Evolutionary conservation across 345 rosid genomes (phyloP).

Genomic region (thale cress (Arabidopsis thaliana)): DNA sequence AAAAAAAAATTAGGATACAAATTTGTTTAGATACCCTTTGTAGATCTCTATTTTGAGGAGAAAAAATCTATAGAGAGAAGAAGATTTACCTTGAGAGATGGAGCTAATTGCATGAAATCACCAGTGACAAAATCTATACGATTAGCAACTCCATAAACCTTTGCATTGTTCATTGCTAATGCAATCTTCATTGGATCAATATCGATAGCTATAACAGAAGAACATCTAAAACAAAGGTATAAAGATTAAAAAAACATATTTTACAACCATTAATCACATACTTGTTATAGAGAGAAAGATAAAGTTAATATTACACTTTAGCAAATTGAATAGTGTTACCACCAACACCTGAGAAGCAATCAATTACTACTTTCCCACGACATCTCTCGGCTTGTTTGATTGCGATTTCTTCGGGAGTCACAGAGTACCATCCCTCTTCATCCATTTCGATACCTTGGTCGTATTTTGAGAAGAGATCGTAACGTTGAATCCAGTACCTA

Average conservation of each 20-base stretch:
- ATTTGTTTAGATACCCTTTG: too few relatives aligned
- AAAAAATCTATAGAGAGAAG: too few relatives aligned
- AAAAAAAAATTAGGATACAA: too few relatives aligned
- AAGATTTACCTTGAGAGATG: constrained; percentile 49
- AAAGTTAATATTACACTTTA: constrained; percentile 28
- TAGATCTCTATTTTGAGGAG: too few relatives aligned
- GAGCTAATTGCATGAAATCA: constrained; percentile 53
- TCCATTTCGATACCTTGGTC: constrained; percentile 54
- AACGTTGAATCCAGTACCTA: constrained; percentile 52
- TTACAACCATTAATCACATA: too few relatives aligned
- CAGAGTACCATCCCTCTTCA: constrained; percentile 58
- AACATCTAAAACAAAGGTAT: constrained; percentile 26
- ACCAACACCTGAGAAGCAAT: constrained; percentile 55
- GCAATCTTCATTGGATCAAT: constrained; percentile 51
- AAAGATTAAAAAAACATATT: too few relatives aligned
- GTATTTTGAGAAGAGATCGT: constrained; percentile 52
- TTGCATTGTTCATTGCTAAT: constrained; percentile 49
- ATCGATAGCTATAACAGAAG: constrained; percentile 53
- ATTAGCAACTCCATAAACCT: constrained; percentile 54
- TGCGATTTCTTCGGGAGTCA: constrained; percentile 56
- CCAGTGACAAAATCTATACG: constrained; percentile 50
- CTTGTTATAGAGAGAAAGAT: background rate
- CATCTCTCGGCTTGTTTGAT: constrained; percentile 50
- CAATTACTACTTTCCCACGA: constrained; percentile 46
- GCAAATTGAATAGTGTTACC: constrained; percentile 62